Conservation (phyloP, 1,139 yeast genomes). For the Zhuliangozyma parablackwelliae region DNA sequence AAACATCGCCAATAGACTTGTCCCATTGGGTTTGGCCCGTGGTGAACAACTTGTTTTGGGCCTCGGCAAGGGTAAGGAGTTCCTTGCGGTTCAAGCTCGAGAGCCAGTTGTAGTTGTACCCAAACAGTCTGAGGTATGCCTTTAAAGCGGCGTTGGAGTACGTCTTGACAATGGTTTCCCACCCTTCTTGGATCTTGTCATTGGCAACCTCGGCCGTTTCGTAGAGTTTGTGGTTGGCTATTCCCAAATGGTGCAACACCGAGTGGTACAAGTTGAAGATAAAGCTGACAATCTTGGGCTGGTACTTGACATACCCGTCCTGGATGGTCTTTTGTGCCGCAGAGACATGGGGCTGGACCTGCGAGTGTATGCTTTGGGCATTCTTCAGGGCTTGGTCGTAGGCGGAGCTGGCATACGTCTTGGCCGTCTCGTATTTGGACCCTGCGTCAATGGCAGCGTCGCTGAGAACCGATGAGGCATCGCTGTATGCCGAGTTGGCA, state of each 20-base stretch:
- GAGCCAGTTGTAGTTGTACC: constrained; percentile 32
- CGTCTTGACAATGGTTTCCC: constrained; percentile 15
- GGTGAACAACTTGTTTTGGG: constrained; percentile 30
- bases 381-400: background rate
- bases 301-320: constrained; percentile 5
- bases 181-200: constrained; percentile 28
- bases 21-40: constrained; percentile 21
- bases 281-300: constrained; percentile 4
- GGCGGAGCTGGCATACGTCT: too few species aligned
- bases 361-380: background rate
- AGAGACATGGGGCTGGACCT: too few species aligned
- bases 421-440: too few species aligned
- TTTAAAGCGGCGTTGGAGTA: constrained; percentile 56
- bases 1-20: constrained; percentile 18
- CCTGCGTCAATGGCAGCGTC: too few species aligned
- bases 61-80: constrained; percentile 42
- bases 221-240: constrained; percentile 6
- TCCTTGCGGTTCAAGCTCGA: constrained; percentile 39
- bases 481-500: too few species aligned
- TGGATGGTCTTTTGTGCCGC: background rate
- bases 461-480: too few species aligned
- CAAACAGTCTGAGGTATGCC: constrained; percentile 50
- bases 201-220: constrained; percentile 18
- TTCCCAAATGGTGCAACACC: constrained; percentile 6
- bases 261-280: constrained; percentile 3